Percentiles rank a stretch among this genome's conserved stretches.
phyloP scores from a whole-genome alignment of 176 grass and related monocot species.

The Oryza australiensis region DNA sequence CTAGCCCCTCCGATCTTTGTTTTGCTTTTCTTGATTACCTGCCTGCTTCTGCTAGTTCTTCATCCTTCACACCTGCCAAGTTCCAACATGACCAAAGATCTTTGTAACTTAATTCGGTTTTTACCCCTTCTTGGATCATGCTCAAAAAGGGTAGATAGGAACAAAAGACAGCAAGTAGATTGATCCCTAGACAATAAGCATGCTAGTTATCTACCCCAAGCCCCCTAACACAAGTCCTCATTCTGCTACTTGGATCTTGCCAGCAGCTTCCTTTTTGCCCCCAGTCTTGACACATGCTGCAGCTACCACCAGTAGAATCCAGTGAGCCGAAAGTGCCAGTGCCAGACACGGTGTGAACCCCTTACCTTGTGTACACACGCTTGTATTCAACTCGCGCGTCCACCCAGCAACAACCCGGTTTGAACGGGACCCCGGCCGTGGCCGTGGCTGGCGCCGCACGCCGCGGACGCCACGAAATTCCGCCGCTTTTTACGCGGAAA shows the following conservation, averaged over 20 bases:
- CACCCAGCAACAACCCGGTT: constrained; percentile 43
- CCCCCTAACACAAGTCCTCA: not conserved
- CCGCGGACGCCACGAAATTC: not conserved
- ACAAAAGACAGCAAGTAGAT: not conserved
- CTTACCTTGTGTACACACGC: constrained; percentile 13
- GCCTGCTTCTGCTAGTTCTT: not conserved
- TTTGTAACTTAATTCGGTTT: no score
- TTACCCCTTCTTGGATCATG: no score
- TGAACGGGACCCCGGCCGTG: constrained; percentile 33
- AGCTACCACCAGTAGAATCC: constrained; percentile 27
- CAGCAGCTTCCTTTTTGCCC: constrained; percentile 9
- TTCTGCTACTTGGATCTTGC: constrained; percentile 7
- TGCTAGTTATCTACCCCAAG: not conserved
- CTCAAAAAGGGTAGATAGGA: not conserved
- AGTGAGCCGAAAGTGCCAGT: constrained; percentile 1
- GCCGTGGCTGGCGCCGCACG: no score
- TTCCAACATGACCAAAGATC: constrained; percentile 29
- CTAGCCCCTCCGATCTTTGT: not conserved
- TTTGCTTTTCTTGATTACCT: constrained; percentile 42
- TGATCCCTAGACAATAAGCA: constrained; percentile 9
- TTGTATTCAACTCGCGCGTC: not conserved
- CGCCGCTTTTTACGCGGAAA: not conserved
- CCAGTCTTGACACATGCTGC: not conserved
- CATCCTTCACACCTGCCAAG: constrained; percentile 21
- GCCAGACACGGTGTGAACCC: constrained; percentile 50